These are phyloP conservation scores for Arthrinium phaeospermum DNA, from an alignment of 2,329 filamentous ascomycete species.

Conservation along the genomic window DNA sequence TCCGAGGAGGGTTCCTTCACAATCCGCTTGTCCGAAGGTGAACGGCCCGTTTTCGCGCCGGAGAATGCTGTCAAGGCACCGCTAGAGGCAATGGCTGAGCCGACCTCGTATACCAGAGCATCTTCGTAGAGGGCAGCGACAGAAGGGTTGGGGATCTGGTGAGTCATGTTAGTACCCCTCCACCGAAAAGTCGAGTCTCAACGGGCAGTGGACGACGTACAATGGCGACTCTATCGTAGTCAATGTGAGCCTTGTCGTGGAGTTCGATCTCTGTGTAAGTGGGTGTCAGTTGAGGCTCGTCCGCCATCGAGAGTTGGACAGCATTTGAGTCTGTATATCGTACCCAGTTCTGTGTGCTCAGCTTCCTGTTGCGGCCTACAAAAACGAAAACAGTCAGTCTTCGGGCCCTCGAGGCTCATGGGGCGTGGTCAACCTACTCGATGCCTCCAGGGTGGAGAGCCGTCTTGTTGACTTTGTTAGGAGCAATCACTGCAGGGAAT, in stretches of 20 bases:
- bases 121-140: conserved; percentile 98
- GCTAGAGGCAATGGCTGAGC: conserved; percentile 94
- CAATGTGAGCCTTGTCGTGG: conserved; percentile 96
- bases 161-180: conserved; percentile 30
- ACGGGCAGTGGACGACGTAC: conserved; percentile 62
- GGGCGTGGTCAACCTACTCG: conserved; percentile 64
- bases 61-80: conserved; percentile 97
- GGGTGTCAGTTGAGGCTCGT: conserved; percentile 26
- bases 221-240: conserved; percentile 98
- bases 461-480: conserved; percentile 82
- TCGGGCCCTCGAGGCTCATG: conserved; percentile 19
- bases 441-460: conserved; percentile 90
- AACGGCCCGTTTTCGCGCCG: conserved; percentile 96
- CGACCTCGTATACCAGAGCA: conserved; percentile 93
- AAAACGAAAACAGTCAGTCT: conserved; percentile 33
- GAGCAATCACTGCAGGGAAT: conserved; percentile 54
- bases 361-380: conserved; percentile 68
- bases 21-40: conserved; percentile 95
- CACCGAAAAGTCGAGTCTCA: neutral
- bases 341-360: conserved; percentile 91
- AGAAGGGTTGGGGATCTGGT: conserved; percentile 83
- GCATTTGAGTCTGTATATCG: conserved; percentile 29
- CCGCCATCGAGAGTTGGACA: conserved; percentile 10
- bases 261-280: conserved; percentile 77
- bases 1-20: conserved; percentile 90